Evolutionary conservation across 2,329 filamentous ascomycete species (phyloP).

Genomic region (Fusarium brevicatenulatum): DNA sequence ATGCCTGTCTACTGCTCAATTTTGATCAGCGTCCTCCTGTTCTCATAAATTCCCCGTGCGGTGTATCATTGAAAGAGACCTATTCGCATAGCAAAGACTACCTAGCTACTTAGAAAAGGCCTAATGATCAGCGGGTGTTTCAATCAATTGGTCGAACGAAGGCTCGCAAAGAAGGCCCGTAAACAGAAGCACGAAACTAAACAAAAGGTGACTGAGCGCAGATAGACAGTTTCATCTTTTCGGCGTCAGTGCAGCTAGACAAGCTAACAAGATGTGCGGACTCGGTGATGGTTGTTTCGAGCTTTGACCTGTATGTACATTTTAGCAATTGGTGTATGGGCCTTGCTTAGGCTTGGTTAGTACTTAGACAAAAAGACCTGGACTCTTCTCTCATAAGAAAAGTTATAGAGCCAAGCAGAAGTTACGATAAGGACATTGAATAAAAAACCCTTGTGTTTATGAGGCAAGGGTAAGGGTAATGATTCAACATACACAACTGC

Average conservation of each 20-base stretch:
- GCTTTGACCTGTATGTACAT: constrained; percentile 8
- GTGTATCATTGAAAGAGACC: not conserved
- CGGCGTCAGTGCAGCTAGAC: not conserved
- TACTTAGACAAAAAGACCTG: not conserved
- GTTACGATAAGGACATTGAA: not conserved
- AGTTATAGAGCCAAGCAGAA: not conserved
- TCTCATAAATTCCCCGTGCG: not conserved
- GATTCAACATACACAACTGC: constrained; percentile 9
- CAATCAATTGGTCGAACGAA: not conserved
- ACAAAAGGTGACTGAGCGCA: constrained; percentile 2
- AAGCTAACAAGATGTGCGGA: constrained; percentile 8
- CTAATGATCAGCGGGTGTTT: not conserved
- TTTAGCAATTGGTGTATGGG: not conserved
- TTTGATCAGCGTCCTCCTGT: not conserved
- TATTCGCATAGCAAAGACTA: not conserved
- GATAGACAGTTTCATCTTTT: constrained; percentile 7
- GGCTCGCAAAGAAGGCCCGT: not conserved
- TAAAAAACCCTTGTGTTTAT: not conserved
- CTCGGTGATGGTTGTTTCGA: constrained; percentile 9
- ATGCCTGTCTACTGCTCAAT: not conserved
- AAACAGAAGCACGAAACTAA: constrained; percentile 1
- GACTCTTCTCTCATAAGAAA: not conserved
- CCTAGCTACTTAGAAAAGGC: not conserved
- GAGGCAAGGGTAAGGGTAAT: constrained; percentile 5
- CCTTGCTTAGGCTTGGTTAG: not conserved